Base-by-base conservation (phyloP, 1,284 basidiomycete genomes). In the Gymnopus androsaceus region DNA sequence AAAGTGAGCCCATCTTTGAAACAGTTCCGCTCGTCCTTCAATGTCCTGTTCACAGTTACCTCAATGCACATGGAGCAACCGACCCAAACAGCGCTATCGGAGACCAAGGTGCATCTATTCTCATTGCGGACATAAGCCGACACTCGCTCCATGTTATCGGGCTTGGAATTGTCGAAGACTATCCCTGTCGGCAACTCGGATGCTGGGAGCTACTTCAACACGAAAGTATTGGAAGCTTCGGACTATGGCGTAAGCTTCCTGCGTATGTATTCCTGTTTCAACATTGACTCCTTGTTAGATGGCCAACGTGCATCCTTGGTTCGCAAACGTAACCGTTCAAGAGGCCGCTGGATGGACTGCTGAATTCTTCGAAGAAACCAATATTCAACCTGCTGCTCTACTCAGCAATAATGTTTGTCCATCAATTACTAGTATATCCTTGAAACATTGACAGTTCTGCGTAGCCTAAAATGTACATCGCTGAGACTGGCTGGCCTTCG, bases 401-500 rank as follows among this genome's bases (percentile, higher is more conserved):
- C 59, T 79, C n/a, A 54, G 81, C 14, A 92, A 92, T 72, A 80
- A 73, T 31, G 72, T 71, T 21, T 40, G 66, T 63, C 15, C 9
- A 15, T 40, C 51, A 11, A 41, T n/a, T 45, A 51, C 36, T 8
- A 23, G 4, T 34, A 12, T 1, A 8, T 17, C 6, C 14, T 7
- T 15, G 23, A 11, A 4, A 40, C 49, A 21, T 40, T 44, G 25
- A 30, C 30, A 25, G 6, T 51, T 15, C 27, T 37, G 25, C 47
- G 27, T 56, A 85, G 57, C 92, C 93, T 4, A 72, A 75, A 55
- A 87, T 88, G 78, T 94, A 85, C 73, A 93, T 95, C 61, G 93
- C 93, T 9, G 94, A 96, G 76, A 94, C 94, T 21, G 95, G 95
- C 36, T 97, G 95, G 95, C 95, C 95, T 12, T 86, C 90, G 31